Evolutionary conservation across 1,284 basidiomycete genomes (phyloP).

Genomic region (Ceratobasidium sp.): DNA sequence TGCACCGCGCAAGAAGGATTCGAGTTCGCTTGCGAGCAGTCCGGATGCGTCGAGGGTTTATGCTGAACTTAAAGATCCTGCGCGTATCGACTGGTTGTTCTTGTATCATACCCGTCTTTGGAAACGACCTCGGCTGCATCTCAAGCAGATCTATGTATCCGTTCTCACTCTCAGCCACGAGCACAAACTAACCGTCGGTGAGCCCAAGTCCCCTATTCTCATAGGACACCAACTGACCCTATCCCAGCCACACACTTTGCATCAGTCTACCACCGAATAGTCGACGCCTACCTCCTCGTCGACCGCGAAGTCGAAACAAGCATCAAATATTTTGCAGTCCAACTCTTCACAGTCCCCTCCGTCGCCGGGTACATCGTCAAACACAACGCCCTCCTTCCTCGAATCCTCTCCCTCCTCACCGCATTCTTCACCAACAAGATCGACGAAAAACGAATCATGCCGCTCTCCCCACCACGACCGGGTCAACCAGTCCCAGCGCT

Average conservation of each 20-base stretch:
- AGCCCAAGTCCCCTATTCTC: constrained; percentile 51
- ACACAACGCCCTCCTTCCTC: constrained; percentile 80
- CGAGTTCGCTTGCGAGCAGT: constrained; percentile 57
- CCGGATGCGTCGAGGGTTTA: constrained; percentile 62
- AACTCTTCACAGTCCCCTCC: constrained; percentile 90
- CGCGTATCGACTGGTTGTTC: constrained; percentile 80
- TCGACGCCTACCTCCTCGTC: constrained; percentile 90
- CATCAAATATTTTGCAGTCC: constrained; percentile 91
- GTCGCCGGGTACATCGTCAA: constrained; percentile 83
- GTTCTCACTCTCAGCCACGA: constrained; percentile 79
- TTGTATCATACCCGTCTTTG: constrained; percentile 85
- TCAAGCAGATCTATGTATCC: constrained; percentile 88
- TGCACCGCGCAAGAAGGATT: constrained; percentile 69
- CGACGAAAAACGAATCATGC: constrained; percentile 71
- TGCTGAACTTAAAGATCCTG: constrained; percentile 69
- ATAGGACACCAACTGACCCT: constrained; percentile 44
- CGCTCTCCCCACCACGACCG: constrained; percentile 59
- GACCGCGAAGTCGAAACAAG: constrained; percentile 94
- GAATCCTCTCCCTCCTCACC: constrained; percentile 84
- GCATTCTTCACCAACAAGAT: constrained; percentile 93
- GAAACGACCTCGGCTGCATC: constrained; percentile 83
- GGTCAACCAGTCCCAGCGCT: constrained; percentile 62
- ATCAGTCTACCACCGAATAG: constrained; percentile 86
- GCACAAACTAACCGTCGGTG: constrained; percentile 84
- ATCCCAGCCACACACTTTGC: constrained; percentile 83